These are phyloP conservation scores for Myochromella boudieri DNA, from an alignment of 768 basidiomycete species.

Conservation along the genomic window DNA sequence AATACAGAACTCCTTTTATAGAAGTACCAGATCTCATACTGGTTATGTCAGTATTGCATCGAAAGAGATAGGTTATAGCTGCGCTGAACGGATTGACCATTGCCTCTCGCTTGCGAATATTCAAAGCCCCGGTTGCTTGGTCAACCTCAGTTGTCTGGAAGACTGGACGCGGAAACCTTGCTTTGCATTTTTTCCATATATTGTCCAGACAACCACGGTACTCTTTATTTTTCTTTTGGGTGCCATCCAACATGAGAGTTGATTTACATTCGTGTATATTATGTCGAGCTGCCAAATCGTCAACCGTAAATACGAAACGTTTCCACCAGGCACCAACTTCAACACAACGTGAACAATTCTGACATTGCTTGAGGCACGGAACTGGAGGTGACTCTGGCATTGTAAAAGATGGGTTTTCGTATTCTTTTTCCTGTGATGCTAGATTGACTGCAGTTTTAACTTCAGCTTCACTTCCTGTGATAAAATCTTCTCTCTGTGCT, in stretches of 20 bases:
- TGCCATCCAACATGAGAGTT: slow-evolving; percentile 13
- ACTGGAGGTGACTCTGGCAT: slow-evolving; percentile 24
- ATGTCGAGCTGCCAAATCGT: slow-evolving; percentile 26
- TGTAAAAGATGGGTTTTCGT: slow-evolving; percentile 19
- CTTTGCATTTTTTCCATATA: slow-evolving; percentile 28
- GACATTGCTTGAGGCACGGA: slow-evolving; percentile 5
- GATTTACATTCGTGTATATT: slow-evolving; percentile 29
- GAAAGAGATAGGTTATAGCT: slow-evolving; percentile 29
- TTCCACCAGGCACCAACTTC: slow-evolving; percentile 12
- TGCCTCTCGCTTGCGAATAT: slow-evolving; percentile 32
- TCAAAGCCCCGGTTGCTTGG: slow-evolving; percentile 23
- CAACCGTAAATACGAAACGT: slow-evolving; percentile 18
- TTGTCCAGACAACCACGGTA: slow-evolving; percentile 26
- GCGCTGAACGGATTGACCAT: slow-evolving; percentile 36
- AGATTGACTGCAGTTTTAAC: neutral
- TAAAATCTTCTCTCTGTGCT: neutral
- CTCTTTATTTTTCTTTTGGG: slow-evolving; percentile 1
- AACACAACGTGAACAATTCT: slow-evolving; percentile 21
- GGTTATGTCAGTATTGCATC: slow-evolving; percentile 40
- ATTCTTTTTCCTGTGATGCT: neutral
- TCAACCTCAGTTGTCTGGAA: slow-evolving; percentile 23
- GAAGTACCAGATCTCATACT: slow-evolving; percentile 38
- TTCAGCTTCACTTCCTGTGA: neutral
- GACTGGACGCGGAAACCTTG: slow-evolving; percentile 33
- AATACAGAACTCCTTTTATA: slow-evolving; percentile 35